phyloP scores from a whole-genome alignment of 306 rosid genomes.

The Quercus aquifolioides region DNA sequence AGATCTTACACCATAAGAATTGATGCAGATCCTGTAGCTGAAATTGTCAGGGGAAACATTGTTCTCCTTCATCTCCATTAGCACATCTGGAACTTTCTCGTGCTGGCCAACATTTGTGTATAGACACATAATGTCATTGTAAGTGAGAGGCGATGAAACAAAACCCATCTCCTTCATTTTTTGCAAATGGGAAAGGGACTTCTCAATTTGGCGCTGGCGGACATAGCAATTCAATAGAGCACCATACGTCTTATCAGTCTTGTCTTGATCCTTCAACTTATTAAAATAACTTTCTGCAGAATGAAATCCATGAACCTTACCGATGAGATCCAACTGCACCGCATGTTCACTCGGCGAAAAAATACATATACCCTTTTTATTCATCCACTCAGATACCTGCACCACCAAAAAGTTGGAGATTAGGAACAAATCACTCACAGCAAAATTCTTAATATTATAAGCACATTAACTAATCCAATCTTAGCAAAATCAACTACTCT shows the following conservation, averaged over 20 bases:
- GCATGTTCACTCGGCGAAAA: conserved; percentile 69
- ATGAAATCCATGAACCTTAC: conserved; percentile 59
- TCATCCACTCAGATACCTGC: conserved; percentile 94
- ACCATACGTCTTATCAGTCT: conserved; percentile 62
- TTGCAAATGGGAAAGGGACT: conserved; percentile 56
- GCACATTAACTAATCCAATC: neutral
- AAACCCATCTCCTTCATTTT: conserved; percentile 83
- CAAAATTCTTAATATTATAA: neutral
- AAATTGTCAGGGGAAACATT: conserved; percentile 65
- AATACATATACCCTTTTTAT: conserved; percentile 59
- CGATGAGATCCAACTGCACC: conserved; percentile 77
- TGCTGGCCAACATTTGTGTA: conserved; percentile 61
- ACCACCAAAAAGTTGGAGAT: conserved; percentile 9
- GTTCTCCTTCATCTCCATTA: conserved; percentile 70
- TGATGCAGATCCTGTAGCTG: conserved; percentile 82
- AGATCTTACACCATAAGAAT: conserved; percentile 58
- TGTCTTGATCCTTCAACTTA: conserved; percentile 50
- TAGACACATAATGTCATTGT: conserved; percentile 81
- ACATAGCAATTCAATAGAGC: conserved; percentile 86
- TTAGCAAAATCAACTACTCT: neutral
- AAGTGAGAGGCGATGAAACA: conserved; percentile 54
- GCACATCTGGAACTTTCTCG: conserved; percentile 59
- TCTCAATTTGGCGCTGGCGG: conserved; percentile 53
- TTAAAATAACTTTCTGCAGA: conserved; percentile 62
- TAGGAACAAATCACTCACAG: neutral